Base-by-base conservation (phyloP, 805 yeast species). In the Lachancea cidri region DNA sequence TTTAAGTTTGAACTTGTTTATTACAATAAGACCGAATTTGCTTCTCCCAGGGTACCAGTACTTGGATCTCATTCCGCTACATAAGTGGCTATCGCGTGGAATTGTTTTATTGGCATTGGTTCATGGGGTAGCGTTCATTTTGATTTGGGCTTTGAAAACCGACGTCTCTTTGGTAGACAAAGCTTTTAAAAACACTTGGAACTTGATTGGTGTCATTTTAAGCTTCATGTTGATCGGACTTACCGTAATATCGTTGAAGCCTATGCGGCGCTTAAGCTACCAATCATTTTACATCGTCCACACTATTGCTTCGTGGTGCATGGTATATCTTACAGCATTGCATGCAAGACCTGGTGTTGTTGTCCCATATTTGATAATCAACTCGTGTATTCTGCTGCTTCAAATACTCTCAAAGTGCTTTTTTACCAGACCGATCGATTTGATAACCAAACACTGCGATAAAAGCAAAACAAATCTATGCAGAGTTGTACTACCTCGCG, bases 271-370 rank as follows among this genome's bases (percentile, higher is more conserved):
- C 38, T 55, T 58, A 17, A 55, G 63, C 40, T 85, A 84, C 57
- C 61, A 61, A 15, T 45, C 63, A 0, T 84, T 85, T 53, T 83
- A 79, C 54, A 36, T 76, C 2, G 46, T 70, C 15, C 94, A 84
- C 57, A 73, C 77, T 39, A 27, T 75, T 3, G 66, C 77, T 2
- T 69, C 77, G 6, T 64, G 76, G 61, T 22, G 63, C 1, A 67
- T 73, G 41, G 59, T 80, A 4, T 48, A 68, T 1, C 48, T 77
- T 17, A 68, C 76, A 4, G 67, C 70, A 1, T 64, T 73, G 38
- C 94, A 84, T 60, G 85, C 93, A 1, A 71, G 91, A 45, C 91
- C 91, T 0, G 79, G 81, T 1, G 84, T 82, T 1, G 50, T 64
- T 0, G 47, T 67, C 15, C 66, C 66, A 4, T 62, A 53, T 39